Conservation (phyloP, 805 yeast species). For the Monosporozyma yasuniensis region DNA sequence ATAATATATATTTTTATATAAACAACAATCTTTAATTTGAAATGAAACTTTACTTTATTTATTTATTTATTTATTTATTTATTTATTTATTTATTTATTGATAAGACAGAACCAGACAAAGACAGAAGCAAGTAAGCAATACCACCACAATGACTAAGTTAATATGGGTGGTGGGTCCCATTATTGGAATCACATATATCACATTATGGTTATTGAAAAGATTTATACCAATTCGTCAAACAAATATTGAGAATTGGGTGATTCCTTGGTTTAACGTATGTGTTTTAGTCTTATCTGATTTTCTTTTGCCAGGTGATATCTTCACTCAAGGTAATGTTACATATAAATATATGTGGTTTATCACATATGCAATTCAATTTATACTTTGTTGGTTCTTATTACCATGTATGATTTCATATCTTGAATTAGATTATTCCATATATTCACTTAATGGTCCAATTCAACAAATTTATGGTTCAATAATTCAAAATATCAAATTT, state of each 20-base stretch:
- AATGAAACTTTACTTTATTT: background rate
- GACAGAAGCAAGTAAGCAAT: too few relatives aligned
- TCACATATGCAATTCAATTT: conserved; percentile 26
- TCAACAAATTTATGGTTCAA: conserved; percentile 9
- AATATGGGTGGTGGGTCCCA: background rate
- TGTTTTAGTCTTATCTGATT: background rate
- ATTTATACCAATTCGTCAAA: background rate
- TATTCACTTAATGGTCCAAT: background rate
- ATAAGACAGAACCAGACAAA: too few relatives aligned
- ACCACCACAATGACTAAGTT: background rate
- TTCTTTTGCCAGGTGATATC: background rate
- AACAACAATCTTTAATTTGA: background rate
- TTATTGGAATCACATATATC: background rate
- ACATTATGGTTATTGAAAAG: background rate
- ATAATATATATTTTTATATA: background rate
- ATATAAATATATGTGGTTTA: conserved; percentile 12
- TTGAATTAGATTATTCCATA: conserved; percentile 21
- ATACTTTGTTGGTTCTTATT: conserved; percentile 26
- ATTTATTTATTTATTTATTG: too few relatives aligned
- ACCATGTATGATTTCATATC: conserved; percentile 27
- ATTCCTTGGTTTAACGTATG: background rate
- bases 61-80: too few relatives aligned
- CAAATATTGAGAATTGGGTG: background rate
- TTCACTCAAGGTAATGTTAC: background rate
- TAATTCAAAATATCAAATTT: conserved; percentile 23